phyloP scores from a whole-genome alignment of 495 filamentous ascomycete genomes.

The Staphylotrichum longicolle region DNA sequence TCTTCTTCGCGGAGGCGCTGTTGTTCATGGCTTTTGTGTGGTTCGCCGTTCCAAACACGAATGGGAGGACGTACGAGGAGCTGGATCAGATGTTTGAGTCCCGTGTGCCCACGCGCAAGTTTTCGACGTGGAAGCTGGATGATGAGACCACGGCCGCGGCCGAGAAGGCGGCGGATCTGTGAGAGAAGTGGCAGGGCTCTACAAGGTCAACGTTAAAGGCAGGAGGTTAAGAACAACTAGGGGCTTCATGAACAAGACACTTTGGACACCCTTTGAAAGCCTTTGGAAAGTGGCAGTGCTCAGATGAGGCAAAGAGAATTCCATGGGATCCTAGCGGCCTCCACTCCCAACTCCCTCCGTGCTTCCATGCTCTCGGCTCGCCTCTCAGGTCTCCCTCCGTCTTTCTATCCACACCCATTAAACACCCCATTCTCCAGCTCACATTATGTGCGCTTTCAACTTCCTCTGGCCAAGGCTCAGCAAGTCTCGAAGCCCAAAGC shows the following conservation, averaged over 20 bases:
- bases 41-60: neutral
- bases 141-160: neutral
- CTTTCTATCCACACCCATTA: too few relatives aligned
- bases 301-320: too few relatives aligned
- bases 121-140: conserved; percentile 32
- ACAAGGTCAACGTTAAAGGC: too few relatives aligned
- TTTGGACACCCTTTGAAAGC: too few relatives aligned
- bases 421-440: too few relatives aligned
- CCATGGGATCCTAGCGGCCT: too few relatives aligned
- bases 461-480: neutral
- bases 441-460: neutral
- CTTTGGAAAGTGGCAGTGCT: too few relatives aligned
- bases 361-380: too few relatives aligned
- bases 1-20: conserved; percentile 19
- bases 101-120: conserved; percentile 45
- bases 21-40: neutral
- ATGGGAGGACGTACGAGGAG: conserved; percentile 20
- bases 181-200: neutral
- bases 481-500: conserved; percentile 25
- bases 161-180: neutral
- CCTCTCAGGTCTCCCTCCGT: too few relatives aligned
- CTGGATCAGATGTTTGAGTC: conserved; percentile 40
- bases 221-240: too few relatives aligned
- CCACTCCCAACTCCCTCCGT: too few relatives aligned
- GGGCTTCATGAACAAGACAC: too few relatives aligned